Conservation (phyloP, 345 rosid genomes). For the Pugionium cornutum region DNA sequence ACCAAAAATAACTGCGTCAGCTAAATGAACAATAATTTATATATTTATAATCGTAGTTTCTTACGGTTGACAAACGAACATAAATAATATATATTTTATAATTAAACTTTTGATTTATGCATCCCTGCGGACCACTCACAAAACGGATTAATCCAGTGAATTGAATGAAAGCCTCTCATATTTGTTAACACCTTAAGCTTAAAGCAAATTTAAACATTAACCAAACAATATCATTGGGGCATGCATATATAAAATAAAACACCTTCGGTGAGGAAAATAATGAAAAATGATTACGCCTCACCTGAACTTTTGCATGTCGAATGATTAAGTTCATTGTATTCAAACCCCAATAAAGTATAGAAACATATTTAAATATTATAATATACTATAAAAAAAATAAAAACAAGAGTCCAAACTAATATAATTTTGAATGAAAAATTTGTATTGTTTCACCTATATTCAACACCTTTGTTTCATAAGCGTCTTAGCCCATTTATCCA, state of each 20-base stretch:
- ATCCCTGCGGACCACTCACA: neutral
- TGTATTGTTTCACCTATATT: no score
- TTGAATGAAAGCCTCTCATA: neutral
- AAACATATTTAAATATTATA: neutral
- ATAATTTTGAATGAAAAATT: no score
- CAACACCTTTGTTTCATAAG: no score
- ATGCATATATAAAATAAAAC: conserved; percentile 11
- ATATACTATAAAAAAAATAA: neutral
- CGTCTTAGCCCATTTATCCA: no score
- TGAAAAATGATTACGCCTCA: conserved; percentile 26
- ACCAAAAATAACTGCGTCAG: no score
- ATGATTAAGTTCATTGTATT: conserved; percentile 17
- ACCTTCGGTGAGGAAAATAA: conserved; percentile 15
- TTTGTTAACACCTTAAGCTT: conserved; percentile 12
- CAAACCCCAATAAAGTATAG: neutral
- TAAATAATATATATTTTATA: no score
- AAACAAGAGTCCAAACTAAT: no score
- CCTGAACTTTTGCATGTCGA: conserved; percentile 22
- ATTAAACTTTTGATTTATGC: no score
- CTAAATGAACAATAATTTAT: no score
- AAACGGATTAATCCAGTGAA: neutral
- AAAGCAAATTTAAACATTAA: conserved; percentile 7
- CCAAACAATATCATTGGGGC: conserved; percentile 22
- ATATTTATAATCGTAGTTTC: no score
- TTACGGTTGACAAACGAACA: no score